phyloP scores from a whole-genome alignment of 306 rosid genomes.

The Castanea mollissima region DNA sequence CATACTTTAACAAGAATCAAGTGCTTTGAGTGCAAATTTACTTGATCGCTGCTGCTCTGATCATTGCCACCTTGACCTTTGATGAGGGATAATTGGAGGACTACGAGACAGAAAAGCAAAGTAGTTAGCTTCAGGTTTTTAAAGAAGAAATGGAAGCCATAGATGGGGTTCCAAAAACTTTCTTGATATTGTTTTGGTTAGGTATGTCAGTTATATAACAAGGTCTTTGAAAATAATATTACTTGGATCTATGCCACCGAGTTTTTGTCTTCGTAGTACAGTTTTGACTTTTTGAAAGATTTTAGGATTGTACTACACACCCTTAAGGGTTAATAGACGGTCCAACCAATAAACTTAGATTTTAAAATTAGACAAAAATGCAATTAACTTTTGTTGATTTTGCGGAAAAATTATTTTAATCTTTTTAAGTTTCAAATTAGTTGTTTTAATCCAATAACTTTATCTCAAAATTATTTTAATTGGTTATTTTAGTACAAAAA shows the following conservation, averaged over 20 bases:
- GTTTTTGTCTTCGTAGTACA: slow-evolving; percentile 28
- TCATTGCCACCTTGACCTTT: slow-evolving; percentile 41
- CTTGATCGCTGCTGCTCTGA: background rate
- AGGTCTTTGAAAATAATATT: background rate
- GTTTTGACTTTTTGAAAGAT: slow-evolving; percentile 26
- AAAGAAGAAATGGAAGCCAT: slow-evolving; percentile 35
- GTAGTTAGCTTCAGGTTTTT: slow-evolving; percentile 48
- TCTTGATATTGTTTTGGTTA: background rate
- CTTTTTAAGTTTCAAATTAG: too few relatives aligned
- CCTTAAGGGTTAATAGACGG: too few relatives aligned
- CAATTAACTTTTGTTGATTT: background rate
- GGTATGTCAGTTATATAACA: background rate
- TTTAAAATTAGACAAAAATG: background rate
- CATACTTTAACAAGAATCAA: slow-evolving; percentile 60
- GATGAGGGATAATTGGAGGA: slow-evolving; percentile 19
- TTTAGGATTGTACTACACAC: slow-evolving; percentile 30
- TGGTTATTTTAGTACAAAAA: too few relatives aligned
- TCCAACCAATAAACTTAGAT: too few relatives aligned
- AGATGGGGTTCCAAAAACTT: background rate
- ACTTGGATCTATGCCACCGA: background rate
- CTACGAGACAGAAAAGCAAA: slow-evolving; percentile 26
- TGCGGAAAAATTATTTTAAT: too few relatives aligned
- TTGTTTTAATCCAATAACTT: too few relatives aligned
- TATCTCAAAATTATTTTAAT: too few relatives aligned
- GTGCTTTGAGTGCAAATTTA: slow-evolving; percentile 34